Evolutionary conservation across 1,284 basidiomycete species (phyloP), one percentile per base, ranked within the genome.

Genomic region (Papiliotrema fonsecae): DNA sequence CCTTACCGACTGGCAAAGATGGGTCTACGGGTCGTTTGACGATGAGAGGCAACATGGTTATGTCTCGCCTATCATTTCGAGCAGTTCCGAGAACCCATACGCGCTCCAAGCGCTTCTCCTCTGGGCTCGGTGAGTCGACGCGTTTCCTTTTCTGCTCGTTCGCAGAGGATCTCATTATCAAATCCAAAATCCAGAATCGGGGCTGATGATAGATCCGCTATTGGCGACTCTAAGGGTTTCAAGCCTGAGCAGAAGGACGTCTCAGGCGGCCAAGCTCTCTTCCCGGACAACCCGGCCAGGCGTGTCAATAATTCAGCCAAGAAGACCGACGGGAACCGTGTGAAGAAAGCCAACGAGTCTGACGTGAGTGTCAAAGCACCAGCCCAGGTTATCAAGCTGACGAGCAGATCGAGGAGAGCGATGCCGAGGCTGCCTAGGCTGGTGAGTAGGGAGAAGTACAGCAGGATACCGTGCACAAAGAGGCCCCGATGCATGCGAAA

Each of bases 11-110:
- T 75, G 68, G 58, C 63, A 74, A 49, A 59, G 69, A 54, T 75
- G 74, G 74, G 64, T 60, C n/a, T 75, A 74, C 55, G 74, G 74
- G 24, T 61, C 55, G 43, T 74, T 75, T 51, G 63, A 65, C 54
- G 61, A 72, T 27, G 64, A 63, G 47, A 39, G 62, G 39, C 50
- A 57, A 13, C 66, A 72, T 49, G 69, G 67, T 30, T 72, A 62
- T 50, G 59, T 70, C 32, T 61, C 63, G 10, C 67, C 67, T 36
- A 55, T 74, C 45, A 43, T 63, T 47, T 31, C 50, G 7, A 66
- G 50, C 42, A 57, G 67, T 44, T 45, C 60, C n/a, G 51, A 48
- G 24, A 51, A 57, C 18, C 72, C 72, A 16, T 66, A 61, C 44
- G 60, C 73, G 28, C 53, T 69, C 43, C 60, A 70, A 50, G 56